phyloP scores from a whole-genome alignment of 2,329 filamentous ascomycete genomes.

The Fusarium euwallaceae region DNA sequence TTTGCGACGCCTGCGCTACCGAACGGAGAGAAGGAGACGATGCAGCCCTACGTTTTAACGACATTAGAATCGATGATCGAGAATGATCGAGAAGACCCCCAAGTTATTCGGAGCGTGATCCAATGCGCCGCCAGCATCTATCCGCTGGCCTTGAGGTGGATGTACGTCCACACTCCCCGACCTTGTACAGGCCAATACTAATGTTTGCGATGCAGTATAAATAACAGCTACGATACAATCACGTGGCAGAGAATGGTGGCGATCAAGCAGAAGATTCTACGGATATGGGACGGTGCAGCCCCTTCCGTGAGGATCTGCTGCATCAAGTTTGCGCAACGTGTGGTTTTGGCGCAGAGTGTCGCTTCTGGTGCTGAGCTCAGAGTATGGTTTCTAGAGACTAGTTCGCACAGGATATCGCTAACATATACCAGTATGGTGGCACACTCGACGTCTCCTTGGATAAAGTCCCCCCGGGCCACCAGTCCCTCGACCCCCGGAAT shows the following conservation, averaged over 20 bases:
- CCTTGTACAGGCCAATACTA: slow-evolving; percentile 41
- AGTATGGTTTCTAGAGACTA: slow-evolving; percentile 62
- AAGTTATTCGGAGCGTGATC: slow-evolving; percentile 87
- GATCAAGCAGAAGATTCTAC: slow-evolving; percentile 90
- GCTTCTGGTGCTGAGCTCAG: slow-evolving; percentile 84
- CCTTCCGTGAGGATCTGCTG: slow-evolving; percentile 90
- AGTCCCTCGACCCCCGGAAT: slow-evolving; percentile 81
- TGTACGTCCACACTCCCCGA: slow-evolving; percentile 74
- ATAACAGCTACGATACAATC: slow-evolving; percentile 83
- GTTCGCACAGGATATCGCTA: slow-evolving; percentile 15
- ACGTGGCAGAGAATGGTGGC: slow-evolving; percentile 90
- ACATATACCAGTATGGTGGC: slow-evolving; percentile 57
- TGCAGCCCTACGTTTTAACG: slow-evolving; percentile 82
- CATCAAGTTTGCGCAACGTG: slow-evolving; percentile 95
- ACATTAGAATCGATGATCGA: slow-evolving; percentile 79
- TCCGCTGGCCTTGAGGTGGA: slow-evolving; percentile 90
- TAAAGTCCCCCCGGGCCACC: slow-evolving; percentile 86
- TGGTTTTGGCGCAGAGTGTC: slow-evolving; percentile 92
- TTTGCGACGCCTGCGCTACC: slow-evolving; percentile 92
- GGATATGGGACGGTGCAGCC: slow-evolving; percentile 85
- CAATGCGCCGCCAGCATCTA: slow-evolving; percentile 94
- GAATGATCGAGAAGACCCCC: slow-evolving; percentile 79
- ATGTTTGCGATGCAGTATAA: slow-evolving; percentile 72
- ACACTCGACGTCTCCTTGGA: slow-evolving; percentile 84
- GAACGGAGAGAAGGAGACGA: slow-evolving; percentile 81